phyloP scores from a whole-genome alignment of 805 yeast genomes.

The Myxozyma sirexii region DNA sequence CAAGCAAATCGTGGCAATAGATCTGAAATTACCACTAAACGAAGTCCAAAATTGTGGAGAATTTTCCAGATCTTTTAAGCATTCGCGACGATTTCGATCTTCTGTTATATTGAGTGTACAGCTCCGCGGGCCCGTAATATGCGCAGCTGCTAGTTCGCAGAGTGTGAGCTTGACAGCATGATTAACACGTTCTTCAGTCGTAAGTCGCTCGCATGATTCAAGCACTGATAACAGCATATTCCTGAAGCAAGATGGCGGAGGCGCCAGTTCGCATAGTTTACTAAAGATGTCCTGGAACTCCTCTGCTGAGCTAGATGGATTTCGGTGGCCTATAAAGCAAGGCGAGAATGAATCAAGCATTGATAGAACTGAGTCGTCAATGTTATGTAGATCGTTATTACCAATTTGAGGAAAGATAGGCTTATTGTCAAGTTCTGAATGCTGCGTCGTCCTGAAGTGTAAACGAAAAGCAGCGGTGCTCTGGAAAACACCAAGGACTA shows the following conservation, averaged over 20 bases:
- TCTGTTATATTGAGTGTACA: conserved; percentile 6
- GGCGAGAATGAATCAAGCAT: not conserved
- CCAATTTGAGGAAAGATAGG: no score
- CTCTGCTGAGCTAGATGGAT: not conserved
- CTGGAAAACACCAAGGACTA: not conserved
- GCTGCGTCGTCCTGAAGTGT: not conserved
- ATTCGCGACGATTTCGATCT: not conserved
- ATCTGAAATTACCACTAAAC: conserved; percentile 34
- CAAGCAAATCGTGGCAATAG: conserved; percentile 29
- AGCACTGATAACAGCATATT: conserved; percentile 20
- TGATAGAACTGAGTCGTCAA: not conserved
- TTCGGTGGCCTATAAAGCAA: not conserved
- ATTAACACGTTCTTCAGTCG: conserved; percentile 22
- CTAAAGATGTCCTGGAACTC: conserved; percentile 1
- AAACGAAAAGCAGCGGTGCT: not conserved
- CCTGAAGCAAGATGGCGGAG: conserved; percentile 33
- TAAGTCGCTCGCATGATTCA: conserved; percentile 17
- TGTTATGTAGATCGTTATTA: no score
- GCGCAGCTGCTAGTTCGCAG: conserved; percentile 32
- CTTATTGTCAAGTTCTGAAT: not conserved
- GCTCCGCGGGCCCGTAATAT: conserved; percentile 15
- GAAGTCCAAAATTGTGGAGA: conserved; percentile 37
- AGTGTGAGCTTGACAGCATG: conserved; percentile 30
- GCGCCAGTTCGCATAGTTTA: conserved; percentile 27
- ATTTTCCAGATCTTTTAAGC: conserved; percentile 20